Percentiles rank a stretch among this genome's conserved stretches.
These are phyloP conservation scores for Scedosporium apiospermum DNA, from an alignment of 2,329 filamentous ascomycete species.

Conservation along the genomic window DNA sequence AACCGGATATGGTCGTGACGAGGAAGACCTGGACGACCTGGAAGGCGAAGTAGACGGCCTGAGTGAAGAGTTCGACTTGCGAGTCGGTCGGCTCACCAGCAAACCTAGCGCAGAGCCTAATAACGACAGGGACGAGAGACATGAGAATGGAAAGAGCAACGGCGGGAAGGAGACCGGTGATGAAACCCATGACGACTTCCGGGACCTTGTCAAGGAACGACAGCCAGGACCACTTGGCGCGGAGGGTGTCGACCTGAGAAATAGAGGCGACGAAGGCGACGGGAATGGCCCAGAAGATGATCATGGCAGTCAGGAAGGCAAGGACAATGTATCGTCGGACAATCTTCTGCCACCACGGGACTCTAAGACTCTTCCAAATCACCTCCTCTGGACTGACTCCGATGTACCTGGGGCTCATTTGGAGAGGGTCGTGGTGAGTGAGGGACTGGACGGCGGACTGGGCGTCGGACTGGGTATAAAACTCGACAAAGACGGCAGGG, in stretches of 20 bases:
- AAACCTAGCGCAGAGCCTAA: constrained; percentile 60
- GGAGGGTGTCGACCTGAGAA: constrained; percentile 70
- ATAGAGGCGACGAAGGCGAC: constrained; percentile 75
- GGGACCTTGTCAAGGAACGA: constrained; percentile 67
- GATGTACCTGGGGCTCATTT: constrained; percentile 79
- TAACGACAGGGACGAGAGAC: constrained; percentile 74
- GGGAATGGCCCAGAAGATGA: constrained; percentile 77
- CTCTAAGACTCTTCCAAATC: constrained; percentile 75
- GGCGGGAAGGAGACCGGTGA: constrained; percentile 76
- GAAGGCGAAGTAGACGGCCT: constrained; percentile 86
- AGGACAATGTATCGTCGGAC: constrained; percentile 60
- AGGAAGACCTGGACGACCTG: constrained; percentile 90
- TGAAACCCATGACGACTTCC: constrained; percentile 60
- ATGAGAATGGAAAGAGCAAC: constrained; percentile 74
- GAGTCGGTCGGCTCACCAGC: constrained; percentile 73
- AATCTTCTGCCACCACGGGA: constrained; percentile 80
- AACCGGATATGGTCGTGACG: constrained; percentile 72
- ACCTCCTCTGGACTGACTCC: constrained; percentile 76
- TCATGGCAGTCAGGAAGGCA: constrained; percentile 63
- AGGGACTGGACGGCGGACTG: constrained; percentile 81
- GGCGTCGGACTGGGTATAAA: constrained; percentile 70
- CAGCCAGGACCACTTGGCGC: constrained; percentile 58
- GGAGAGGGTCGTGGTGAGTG: constrained; percentile 75
- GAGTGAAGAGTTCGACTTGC: constrained; percentile 76
- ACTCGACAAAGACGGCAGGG: constrained; percentile 84